Conservation (phyloP, 768 basidiomycete genomes). For the Xerocomellus chrysenteron region DNA sequence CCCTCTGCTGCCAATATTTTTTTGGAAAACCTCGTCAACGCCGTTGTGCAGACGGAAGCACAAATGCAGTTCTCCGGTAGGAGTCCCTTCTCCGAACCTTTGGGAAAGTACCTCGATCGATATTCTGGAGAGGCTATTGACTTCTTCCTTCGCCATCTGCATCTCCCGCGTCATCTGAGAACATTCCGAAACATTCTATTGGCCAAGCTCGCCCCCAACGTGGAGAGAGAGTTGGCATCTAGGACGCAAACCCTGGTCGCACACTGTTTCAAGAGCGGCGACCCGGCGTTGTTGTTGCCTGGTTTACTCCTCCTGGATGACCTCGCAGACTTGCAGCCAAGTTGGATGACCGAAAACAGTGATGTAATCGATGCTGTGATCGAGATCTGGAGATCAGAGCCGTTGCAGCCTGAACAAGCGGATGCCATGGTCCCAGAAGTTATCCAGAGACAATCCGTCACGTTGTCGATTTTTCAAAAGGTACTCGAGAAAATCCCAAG, state of each 20-base stretch:
- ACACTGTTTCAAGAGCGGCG: constrained; percentile 49
- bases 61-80: constrained; percentile 86
- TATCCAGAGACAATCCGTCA: constrained; percentile 59
- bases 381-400: constrained; percentile 64
- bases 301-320: constrained; percentile 78
- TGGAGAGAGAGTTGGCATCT: constrained; percentile 66
- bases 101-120: constrained; percentile 88
- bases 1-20: constrained; percentile 93
- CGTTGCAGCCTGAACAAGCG: constrained; percentile 43
- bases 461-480: constrained; percentile 76
- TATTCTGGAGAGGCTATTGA: constrained; percentile 85
- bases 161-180: constrained; percentile 73
- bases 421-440: constrained; percentile 47
- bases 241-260: constrained; percentile 54
- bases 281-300: constrained; percentile 55
- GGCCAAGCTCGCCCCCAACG: constrained; percentile 72
- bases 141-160: constrained; percentile 79
- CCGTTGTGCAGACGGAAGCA: constrained; percentile 89
- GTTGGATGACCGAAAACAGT: constrained; percentile 70
- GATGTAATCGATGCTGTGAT: constrained; percentile 72
- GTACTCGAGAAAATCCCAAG: constrained; percentile 69
- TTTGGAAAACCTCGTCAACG: constrained; percentile 80
- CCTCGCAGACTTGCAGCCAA: constrained; percentile 60
- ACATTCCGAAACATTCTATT: constrained; percentile 83
- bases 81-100: constrained; percentile 90